Base-by-base conservation (phyloP, 208 protist species). In the Acanthamoeba quina region DNA sequence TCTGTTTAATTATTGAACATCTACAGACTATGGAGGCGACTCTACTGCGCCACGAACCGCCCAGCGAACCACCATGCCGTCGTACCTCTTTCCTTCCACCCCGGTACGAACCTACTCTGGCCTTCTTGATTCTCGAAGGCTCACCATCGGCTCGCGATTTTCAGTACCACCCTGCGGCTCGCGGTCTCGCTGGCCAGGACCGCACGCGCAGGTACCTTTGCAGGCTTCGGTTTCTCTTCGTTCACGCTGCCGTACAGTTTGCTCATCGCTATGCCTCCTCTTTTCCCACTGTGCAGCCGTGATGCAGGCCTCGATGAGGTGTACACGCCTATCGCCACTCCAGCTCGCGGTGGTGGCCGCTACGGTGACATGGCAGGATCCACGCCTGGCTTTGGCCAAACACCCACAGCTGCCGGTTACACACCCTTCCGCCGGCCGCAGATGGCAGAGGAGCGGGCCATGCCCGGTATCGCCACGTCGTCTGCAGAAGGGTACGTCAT, bases 1-100 rank as follows among this genome's bases (percentile, higher is more conserved):
- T 68, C 62, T 68, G 62, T 3, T 49, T 49, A 49, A 49, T 49
- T n/a, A n/a, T 49, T 13, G 0, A 68, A 68, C 62, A 68, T 7
- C 26, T 24, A n/a, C 62, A 29, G 62, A 68, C 62, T 68, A 68
- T 29, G 62, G 62, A 31, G 62, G 62, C 62, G 74, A 44, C 15
- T 44, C 74, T 29, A n/a, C n/a, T 24, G 41, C 34, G 4, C 37
- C 74, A 11, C 74, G 74, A 54, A 82, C 74, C 17, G 41, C 74
- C 24, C 74, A 82, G 41, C 74, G 74, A 19, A 82, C 74, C 15
- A 54, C n/a, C 24, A 56, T 54, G 74, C 15, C 74, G 21, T 82
- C 74, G 17, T 82, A 82, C 74, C 74, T 82, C 41, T 82, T 82
- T 54, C 34, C 74, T 44, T 44, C 70, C 74, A 82, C 74, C 9